Conservation (phyloP, 257 asterid species). For the Verbena officinalis region DNA sequence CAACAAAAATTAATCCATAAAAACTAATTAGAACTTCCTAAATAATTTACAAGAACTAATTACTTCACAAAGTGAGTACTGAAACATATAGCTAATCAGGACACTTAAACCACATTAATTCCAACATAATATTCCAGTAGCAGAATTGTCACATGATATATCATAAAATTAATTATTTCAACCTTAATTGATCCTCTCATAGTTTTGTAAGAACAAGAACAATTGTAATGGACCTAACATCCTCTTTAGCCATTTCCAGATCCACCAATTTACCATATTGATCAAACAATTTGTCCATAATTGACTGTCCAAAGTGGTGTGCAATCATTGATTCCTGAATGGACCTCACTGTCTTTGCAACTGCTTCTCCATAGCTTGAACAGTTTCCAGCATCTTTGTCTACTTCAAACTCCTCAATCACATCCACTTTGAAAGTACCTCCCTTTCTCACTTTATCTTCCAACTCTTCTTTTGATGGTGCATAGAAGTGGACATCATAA, state of each 20-base stretch:
- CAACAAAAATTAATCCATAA: too few relatives aligned
- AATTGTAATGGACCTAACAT: slow-evolving; percentile 43
- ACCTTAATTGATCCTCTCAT: too few relatives aligned
- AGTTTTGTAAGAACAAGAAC: slow-evolving; percentile 46
- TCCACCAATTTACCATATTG: slow-evolving; percentile 57
- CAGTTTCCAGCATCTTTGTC: slow-evolving; percentile 37
- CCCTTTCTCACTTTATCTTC: slow-evolving; percentile 45
- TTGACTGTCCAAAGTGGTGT: slow-evolving; percentile 57
- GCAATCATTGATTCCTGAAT: slow-evolving; percentile 65
- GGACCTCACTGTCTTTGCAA: slow-evolving; percentile 70
- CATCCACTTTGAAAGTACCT: slow-evolving; percentile 50
- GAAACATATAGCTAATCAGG: too few relatives aligned
- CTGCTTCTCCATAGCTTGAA: slow-evolving; percentile 59
- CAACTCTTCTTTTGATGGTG: slow-evolving; percentile 58
- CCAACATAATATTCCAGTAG: too few relatives aligned
- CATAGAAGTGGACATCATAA: slow-evolving; percentile 66
- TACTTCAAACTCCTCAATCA: slow-evolving; percentile 47
- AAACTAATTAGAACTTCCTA: too few relatives aligned
- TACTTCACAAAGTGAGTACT: too few relatives aligned
- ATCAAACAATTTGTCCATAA: slow-evolving; percentile 49
- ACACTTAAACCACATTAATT: too few relatives aligned
- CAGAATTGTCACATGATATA: too few relatives aligned
- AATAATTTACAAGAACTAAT: too few relatives aligned
- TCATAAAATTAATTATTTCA: too few relatives aligned
- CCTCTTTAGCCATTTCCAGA: slow-evolving; percentile 50